Base-by-base conservation (phyloP, 768 basidiomycete genomes). In the Tubosaeta sp. region DNA sequence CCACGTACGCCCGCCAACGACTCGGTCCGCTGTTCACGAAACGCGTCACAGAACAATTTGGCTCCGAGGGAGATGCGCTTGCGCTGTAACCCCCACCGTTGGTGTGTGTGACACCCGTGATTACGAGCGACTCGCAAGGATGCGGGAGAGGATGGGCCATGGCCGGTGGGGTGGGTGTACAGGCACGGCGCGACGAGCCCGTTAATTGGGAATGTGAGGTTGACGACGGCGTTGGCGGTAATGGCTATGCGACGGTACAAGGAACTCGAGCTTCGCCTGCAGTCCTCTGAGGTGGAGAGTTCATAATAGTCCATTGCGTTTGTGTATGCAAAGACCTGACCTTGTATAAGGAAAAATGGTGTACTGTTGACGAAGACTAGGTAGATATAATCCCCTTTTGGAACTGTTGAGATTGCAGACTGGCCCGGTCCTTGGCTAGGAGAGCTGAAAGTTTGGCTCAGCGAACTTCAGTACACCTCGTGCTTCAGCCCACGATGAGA, bases 61-160 rank as follows among this genome's bases (percentile, higher is more conserved):
- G 58, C 3, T 5, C 53, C 2, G 51, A 57, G 6, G 58, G 61
- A n/a, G 59, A 64, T 1, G 61, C 61, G 0, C 52, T 63, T 13
- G 53, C 48, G 12, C 61, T 62, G 29, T n/a, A n/a, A n/a, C n/a
- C n/a, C n/a, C 47, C 1, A 41, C 31, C 0, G 55, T 61, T 19
- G 53, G 55, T 16, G 1, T 62, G 6, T 55, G 50, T 16, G 54
- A 64, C 10, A 52, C 5, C 16, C 53, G 51, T 5, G 59, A 63
- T 26, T 58, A 55, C 4, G 61, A 61, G 14, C 56, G 50, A n/a
- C 53, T 63, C 19, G 8, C 13, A 2, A 37, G 32, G 32, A 58
- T 64, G 59, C 61, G 64, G 13, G 51, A 54, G 11, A 49, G 12
- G 61, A 61, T 16, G 62, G 62, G 2, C 64, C 62, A 2, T 62